A percentile compares a stretch with the other conserved stretches of the same genome.
Conservation (phyloP, 2,329 filamentous ascomycete species). For the Xylaria sp. region DNA sequence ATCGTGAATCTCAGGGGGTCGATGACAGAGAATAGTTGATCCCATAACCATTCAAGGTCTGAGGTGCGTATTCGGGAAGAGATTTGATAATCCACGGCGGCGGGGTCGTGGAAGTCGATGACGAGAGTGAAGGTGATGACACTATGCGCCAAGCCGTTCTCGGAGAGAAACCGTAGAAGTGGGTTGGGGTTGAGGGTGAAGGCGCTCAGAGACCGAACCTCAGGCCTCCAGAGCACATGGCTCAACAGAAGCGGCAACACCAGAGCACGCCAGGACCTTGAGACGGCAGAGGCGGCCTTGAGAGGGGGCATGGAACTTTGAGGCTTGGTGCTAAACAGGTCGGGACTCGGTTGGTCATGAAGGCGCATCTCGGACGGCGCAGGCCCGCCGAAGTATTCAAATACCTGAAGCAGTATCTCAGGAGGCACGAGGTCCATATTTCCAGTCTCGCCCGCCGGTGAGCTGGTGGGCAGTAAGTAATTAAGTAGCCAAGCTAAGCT, state of each 20-base stretch:
- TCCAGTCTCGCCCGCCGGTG: background rate
- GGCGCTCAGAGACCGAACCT: slow-evolving; percentile 43
- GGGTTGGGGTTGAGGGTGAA: slow-evolving; percentile 51
- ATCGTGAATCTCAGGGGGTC: slow-evolving; percentile 66
- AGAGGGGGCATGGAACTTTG: slow-evolving; percentile 53
- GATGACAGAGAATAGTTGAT: slow-evolving; percentile 63
- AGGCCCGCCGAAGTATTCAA: slow-evolving; percentile 63
- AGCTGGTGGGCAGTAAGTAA: background rate
- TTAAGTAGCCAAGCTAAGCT: background rate
- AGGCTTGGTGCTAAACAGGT: slow-evolving; percentile 53
- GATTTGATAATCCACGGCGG: slow-evolving; percentile 45
- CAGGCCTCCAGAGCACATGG: slow-evolving; percentile 58
- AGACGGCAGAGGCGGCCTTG: slow-evolving; percentile 67
- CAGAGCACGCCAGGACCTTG: slow-evolving; percentile 63
- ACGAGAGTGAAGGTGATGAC: slow-evolving; percentile 57
- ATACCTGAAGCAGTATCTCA: slow-evolving; percentile 69
- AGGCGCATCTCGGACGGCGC: slow-evolving; percentile 62
- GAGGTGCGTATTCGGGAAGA: slow-evolving; percentile 50
- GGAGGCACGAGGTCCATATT: slow-evolving; percentile 62
- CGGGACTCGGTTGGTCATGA: slow-evolving; percentile 60
- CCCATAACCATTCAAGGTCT: slow-evolving; percentile 63
- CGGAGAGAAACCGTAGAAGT: slow-evolving; percentile 54
- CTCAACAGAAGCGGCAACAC: slow-evolving; percentile 68
- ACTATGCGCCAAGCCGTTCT: slow-evolving; percentile 53
- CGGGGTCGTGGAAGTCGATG: slow-evolving; percentile 50